A percentile compares a stretch with the other conserved stretches of the same genome.
Evolutionary conservation across 2,329 filamentous ascomycete species (phyloP).

Genomic region (Colletotrichum graminicola): DNA sequence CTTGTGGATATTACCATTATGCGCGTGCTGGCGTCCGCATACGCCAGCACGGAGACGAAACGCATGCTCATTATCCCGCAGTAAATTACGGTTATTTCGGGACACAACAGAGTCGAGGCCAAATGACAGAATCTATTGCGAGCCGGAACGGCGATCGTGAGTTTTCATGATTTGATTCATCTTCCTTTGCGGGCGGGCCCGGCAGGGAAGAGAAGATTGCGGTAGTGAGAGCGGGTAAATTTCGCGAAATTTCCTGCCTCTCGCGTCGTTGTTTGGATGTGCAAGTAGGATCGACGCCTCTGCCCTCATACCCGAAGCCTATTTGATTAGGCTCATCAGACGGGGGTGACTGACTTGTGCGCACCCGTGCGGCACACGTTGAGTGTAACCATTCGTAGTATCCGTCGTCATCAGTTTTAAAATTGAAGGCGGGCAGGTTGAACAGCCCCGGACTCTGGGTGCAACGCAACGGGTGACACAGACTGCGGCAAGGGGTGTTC

Average conservation of each 20-base stretch:
- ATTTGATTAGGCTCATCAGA: constrained; percentile 34
- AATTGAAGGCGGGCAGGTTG: constrained; percentile 30
- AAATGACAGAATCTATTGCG: constrained; percentile 1
- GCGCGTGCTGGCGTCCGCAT: constrained; percentile 8
- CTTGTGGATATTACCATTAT: constrained; percentile 35
- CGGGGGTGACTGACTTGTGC: constrained; percentile 19
- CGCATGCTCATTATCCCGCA: background rate
- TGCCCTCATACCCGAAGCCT: constrained; percentile 20
- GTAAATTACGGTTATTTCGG: constrained; percentile 7
- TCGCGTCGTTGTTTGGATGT: constrained; percentile 25
- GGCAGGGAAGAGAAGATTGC: background rate
- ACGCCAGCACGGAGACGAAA: background rate
- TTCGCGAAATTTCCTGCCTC: background rate
- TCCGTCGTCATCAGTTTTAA: background rate
- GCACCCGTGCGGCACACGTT: background rate
- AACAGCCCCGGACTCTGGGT: constrained; percentile 35
- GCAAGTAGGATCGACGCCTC: constrained; percentile 11
- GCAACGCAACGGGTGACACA: background rate
- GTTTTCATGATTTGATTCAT: constrained; percentile 22
- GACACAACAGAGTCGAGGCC: constrained; percentile 9
- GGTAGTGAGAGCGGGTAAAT: background rate
- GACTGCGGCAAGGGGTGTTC: constrained; percentile 15
- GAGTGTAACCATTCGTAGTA: background rate
- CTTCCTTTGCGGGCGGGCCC: constrained; percentile 5
- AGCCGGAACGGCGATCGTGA: background rate